Conservation (phyloP, 1,139 yeast genomes). For the Suhomyces yuchorum region DNA sequence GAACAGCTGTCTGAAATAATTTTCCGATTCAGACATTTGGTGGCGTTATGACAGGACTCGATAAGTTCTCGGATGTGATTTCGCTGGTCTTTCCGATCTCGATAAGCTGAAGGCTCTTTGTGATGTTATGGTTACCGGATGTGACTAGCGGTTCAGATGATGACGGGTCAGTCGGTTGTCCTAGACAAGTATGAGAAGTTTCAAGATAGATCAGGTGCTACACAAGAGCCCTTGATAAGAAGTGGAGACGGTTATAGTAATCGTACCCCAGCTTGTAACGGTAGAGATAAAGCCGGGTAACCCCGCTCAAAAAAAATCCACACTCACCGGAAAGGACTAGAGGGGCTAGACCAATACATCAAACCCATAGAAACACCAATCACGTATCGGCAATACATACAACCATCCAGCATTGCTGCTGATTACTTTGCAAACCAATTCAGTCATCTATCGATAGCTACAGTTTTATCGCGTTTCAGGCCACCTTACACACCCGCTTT, state of each 20-base stretch:
- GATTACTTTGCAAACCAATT: background rate
- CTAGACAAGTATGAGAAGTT: background rate
- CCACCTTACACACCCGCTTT: background rate
- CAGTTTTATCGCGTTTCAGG: background rate
- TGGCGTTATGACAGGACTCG: background rate
- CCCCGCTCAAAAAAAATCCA: slow-evolving; percentile 8
- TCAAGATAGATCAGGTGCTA: background rate
- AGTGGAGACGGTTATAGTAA: background rate
- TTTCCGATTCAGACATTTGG: slow-evolving; percentile 44
- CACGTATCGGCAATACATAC: background rate
- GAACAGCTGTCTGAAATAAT: slow-evolving; percentile 45
- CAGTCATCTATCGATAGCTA: background rate
- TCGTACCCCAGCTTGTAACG: slow-evolving; percentile 1
- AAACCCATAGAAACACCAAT: background rate
- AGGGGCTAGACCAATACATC: slow-evolving; percentile 8
- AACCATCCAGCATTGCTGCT: background rate
- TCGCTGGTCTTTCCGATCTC: background rate
- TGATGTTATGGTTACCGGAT: too few relatives aligned
- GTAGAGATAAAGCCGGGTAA: slow-evolving; percentile 11
- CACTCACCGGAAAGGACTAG: slow-evolving; percentile 1
- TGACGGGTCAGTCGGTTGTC: background rate
- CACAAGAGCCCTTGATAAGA: background rate
- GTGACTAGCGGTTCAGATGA: too few relatives aligned
- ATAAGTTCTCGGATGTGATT: background rate
- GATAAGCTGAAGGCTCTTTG: too few relatives aligned